Evolutionary conservation across 148 eudicot genomes (phyloP), one percentile per base, ranked within the genome.

Genomic region (Pouteria glomerata): DNA sequence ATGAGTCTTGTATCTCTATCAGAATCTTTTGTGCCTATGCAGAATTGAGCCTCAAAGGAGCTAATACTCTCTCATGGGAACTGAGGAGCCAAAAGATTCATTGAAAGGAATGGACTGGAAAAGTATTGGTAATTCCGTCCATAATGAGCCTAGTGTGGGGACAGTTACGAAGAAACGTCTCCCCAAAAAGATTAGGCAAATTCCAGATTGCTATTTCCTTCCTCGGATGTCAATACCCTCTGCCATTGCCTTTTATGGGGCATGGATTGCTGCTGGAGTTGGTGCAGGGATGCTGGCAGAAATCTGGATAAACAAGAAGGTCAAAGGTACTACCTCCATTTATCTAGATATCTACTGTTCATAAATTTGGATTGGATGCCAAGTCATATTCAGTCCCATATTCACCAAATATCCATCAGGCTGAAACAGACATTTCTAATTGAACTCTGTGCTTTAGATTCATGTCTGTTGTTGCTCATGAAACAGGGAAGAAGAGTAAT

Each of bases 241-340:
- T 12, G 85, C 86, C 64, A 79, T 81, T 12, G 85, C 79, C 51
- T 83, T 85, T 39, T 89, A 89, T 57, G 93, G 93, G 35, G 82
- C 90, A 1, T 86, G 80, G 71, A 86, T 89, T 74, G 84, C 70
- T 59, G 93, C 82, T 70, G 93, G 90, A 75, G 61, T 89, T 74
- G 93, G 93, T 60, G 90, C 93, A 45, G 93, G 93, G 66, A 86
- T 86, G 88, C 86, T 86, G 44, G 57, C 74, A 55, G 93, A 86
- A 67, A 71, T 79, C 60, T 90, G 92, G 96, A 87, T 90, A 45
- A 82, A 90, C 57, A 90, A 87, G 82, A 90, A 90, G 80, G 83
- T 87, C 23, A 84, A 87, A 84, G 92, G 96, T 87, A 82, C 52
- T 5, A 5, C 0, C 44, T 10, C 44, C 44, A 57, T 76, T 68